Evolutionary conservation across 176 grass and related monocot species (phyloP), one percentile per base, ranked within the genome.

Genomic region (Leersia perrieri): DNA sequence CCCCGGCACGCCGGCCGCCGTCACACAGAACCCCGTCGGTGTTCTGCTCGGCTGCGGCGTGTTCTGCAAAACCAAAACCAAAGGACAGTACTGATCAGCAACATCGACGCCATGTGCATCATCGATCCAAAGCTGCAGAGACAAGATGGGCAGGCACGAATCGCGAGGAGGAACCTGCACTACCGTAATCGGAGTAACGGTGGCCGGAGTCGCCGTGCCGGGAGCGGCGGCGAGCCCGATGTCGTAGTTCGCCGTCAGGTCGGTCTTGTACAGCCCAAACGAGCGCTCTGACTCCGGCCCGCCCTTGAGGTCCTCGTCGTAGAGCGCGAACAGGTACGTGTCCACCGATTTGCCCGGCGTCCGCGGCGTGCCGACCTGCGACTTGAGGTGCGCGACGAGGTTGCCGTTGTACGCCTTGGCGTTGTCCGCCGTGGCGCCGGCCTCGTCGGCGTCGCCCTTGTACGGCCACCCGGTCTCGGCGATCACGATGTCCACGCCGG

Each of bases 401-500:
- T 95, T 95, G 49, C 84, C 79, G 70, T 85, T 89, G 92, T 95
- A 99, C 31, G 80, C 96, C 88, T 27, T 88, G 58, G 96, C 96
- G 83, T 93, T 98, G 18, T 98, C 96, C 38, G 86, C 73, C 25
- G 90, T 90, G 76, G 92, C 88, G 28, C 92, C 96, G 15, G 63
- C 75, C 87, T 98, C 96, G 80, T 75, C 69, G 35, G 84, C 69
- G 44, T 93, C 92, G 4, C 96, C 92, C 67, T 65, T 87, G 90
- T 95, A 94, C n/a, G 96, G 96, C 96, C 96, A 98, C 33, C 96
- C 96, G 4, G 96, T 98, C 86, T 98, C 96, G 5, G 96, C 96
- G 74, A 98, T 86, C 33, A 98, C 90, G 66, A 98, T 88, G 7
- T 98, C 96, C 35, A 99, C 87, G 82, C 33, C 73, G 22, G 34